Percentiles rank a stretch among this genome's conserved stretches.
These are phyloP conservation scores for Leccinum solheimii DNA, from an alignment of 1,284 basidiomycete species.

Conservation along the genomic window DNA sequence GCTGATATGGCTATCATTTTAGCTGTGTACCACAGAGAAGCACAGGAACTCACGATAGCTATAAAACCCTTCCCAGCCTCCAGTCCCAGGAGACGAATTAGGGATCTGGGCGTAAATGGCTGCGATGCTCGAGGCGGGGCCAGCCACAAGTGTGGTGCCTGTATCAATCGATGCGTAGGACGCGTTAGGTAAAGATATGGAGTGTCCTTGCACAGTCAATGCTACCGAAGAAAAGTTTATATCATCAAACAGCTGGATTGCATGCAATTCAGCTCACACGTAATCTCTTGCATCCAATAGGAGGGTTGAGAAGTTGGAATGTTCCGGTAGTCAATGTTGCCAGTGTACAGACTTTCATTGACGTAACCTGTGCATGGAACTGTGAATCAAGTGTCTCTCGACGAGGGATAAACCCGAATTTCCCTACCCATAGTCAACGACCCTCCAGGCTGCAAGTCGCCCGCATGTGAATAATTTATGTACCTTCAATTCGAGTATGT, in stretches of 20 bases:
- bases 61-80: conserved; percentile 45
- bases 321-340: conserved; percentile 45
- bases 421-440: conserved; percentile 54
- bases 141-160: conserved; percentile 54
- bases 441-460: conserved; percentile 45
- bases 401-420: not conserved
- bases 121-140: conserved; percentile 42
- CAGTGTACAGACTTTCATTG: conserved; percentile 47
- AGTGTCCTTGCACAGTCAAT: conserved; percentile 44
- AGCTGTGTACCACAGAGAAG: not conserved
- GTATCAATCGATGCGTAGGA: conserved; percentile 53
- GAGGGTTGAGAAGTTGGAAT: conserved; percentile 35
- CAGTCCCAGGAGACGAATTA: conserved; percentile 37
- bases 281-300: conserved; percentile 45
- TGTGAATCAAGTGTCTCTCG: not conserved
- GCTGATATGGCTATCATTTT: conserved; percentile 34
- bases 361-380: conserved; percentile 21
- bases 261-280: conserved; percentile 13
- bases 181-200: conserved; percentile 33
- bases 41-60: conserved; percentile 42
- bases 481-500: conserved; percentile 25
- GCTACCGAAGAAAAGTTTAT: conserved; percentile 27
- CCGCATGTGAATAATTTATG: conserved; percentile 35
- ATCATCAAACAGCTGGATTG: not conserved
- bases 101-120: conserved; percentile 48